Percentiles rank a stretch among this genome's conserved stretches.
Evolutionary conservation across 208 protist species (phyloP).

Genomic region (Acanthamoeba royreba): DNA sequence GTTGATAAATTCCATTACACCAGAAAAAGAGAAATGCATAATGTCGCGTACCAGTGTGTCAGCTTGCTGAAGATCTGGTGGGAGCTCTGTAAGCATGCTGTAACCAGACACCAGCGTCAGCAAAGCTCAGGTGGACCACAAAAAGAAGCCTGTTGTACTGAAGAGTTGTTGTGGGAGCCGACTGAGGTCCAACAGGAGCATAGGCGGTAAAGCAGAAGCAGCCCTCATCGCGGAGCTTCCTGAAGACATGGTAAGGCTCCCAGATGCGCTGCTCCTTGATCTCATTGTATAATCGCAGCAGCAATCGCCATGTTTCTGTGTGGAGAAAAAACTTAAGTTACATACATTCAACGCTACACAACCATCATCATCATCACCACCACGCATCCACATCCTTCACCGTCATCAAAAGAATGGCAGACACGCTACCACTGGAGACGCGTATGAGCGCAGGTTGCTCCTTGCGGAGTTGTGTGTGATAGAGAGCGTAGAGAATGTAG

Average conservation of each 20-base stretch:
- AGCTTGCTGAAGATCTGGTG: not conserved
- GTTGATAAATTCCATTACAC: not conserved
- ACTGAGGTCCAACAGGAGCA: not conserved
- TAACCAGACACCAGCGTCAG: not conserved
- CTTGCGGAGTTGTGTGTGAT: not conserved
- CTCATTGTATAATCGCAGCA: not conserved
- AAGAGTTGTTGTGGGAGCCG: not conserved
- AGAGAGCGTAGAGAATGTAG: not conserved
- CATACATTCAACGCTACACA: not conserved
- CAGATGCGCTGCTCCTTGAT: not conserved
- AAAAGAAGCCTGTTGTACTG: not conserved
- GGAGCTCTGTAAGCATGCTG: not conserved
- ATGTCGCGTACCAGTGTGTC: not conserved
- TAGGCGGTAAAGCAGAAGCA: not conserved
- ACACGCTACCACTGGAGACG: not conserved
- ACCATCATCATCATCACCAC: not conserved
- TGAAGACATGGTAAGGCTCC: not conserved
- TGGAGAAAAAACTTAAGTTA: not conserved
- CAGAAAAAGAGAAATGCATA: not conserved
- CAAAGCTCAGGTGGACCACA: not conserved
- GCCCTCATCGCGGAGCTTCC: not conserved
- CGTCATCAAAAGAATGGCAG: not conserved
- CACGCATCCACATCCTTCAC: not conserved
- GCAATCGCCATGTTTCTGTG: not conserved
- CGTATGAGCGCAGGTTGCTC: not conserved